Evolutionary conservation across 805 yeast species (phyloP).

Genomic region (Wickerhamiella bombiphila): DNA sequence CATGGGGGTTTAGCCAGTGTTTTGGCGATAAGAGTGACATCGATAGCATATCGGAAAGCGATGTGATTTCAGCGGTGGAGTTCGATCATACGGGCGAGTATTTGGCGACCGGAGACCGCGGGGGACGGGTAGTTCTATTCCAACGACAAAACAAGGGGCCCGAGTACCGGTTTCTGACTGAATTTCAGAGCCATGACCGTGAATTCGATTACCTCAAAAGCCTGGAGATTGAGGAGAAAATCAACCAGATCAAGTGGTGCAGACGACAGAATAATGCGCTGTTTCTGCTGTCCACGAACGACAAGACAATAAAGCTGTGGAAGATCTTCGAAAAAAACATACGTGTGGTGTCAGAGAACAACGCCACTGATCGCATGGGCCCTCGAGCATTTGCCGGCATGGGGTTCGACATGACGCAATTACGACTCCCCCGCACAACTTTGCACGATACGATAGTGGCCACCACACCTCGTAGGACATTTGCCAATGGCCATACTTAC

Average conservation of each 20-base stretch:
- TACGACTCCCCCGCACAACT: constrained; percentile 78
- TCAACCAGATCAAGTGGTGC: constrained; percentile 95
- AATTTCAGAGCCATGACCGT: constrained; percentile 96
- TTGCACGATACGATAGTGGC: constrained; percentile 89
- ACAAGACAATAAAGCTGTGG: constrained; percentile 98
- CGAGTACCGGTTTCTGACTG: constrained; percentile 90
- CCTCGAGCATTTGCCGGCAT: constrained; percentile 16
- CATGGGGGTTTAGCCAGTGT: constrained; percentile 89
- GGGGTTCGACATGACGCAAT: constrained; percentile 23
- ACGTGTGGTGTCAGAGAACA: constrained; percentile 83
- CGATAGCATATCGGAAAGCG: constrained; percentile 90
- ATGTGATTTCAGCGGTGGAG: constrained; percentile 91
- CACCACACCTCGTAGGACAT: constrained; percentile 83
- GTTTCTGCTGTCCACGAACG: constrained; percentile 80
- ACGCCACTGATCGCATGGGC: constrained; percentile 38
- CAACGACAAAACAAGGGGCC: constrained; percentile 43
- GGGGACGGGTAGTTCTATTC: constrained; percentile 92
- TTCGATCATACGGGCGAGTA: constrained; percentile 91
- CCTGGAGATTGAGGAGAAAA: constrained; percentile 93
- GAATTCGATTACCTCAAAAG: constrained; percentile 95
- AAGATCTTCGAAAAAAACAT: constrained; percentile 84
- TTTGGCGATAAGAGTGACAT: constrained; percentile 98
- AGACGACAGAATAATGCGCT: constrained; percentile 79
- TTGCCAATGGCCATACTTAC: constrained; percentile 94
- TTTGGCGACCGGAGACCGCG: constrained; percentile 95